phyloP scores from a whole-genome alignment of 257 asterid genomes.

The Buddleja alternifolia region DNA sequence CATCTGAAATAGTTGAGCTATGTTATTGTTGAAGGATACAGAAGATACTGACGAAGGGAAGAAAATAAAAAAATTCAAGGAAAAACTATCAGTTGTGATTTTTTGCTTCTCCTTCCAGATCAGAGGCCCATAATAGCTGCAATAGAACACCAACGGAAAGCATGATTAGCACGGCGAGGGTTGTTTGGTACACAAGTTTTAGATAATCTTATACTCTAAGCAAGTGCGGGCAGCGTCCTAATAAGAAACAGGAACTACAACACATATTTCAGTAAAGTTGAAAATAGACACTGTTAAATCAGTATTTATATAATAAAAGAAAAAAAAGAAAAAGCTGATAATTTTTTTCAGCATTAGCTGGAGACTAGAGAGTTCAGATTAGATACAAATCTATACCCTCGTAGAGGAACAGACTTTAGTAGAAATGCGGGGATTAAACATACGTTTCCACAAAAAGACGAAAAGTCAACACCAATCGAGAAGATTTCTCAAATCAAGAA shows the following conservation, averaged over 20 bases:
- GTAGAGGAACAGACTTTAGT: background rate
- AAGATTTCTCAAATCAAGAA: background rate
- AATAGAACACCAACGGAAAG: slow-evolving; percentile 2
- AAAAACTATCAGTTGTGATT: slow-evolving; percentile 10
- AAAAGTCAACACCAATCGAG: background rate
- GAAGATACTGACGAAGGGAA: slow-evolving; percentile 11
- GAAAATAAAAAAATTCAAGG: slow-evolving; percentile 20
- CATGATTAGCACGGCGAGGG: background rate
- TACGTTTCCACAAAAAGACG: background rate
- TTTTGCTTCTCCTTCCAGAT: slow-evolving; percentile 28
- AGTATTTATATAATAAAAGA: too few species aligned
- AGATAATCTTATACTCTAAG: background rate
- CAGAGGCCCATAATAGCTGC: slow-evolving; percentile 27
- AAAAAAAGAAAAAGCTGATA: too few species aligned
- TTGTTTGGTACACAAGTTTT: background rate
- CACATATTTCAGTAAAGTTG: background rate
- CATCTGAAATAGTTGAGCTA: slow-evolving; percentile 10
- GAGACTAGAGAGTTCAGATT: slow-evolving; percentile 5
- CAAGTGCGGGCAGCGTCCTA: background rate
- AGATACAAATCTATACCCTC: background rate
- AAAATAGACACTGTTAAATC: too few species aligned
- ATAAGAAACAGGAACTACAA: background rate
- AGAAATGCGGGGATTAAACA: too few species aligned
- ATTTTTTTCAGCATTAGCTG: background rate
- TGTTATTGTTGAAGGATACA: background rate